These are phyloP conservation scores for Linaria vulgaris DNA, from an alignment of 257 asterid genomes.

Conservation along the genomic window DNA sequence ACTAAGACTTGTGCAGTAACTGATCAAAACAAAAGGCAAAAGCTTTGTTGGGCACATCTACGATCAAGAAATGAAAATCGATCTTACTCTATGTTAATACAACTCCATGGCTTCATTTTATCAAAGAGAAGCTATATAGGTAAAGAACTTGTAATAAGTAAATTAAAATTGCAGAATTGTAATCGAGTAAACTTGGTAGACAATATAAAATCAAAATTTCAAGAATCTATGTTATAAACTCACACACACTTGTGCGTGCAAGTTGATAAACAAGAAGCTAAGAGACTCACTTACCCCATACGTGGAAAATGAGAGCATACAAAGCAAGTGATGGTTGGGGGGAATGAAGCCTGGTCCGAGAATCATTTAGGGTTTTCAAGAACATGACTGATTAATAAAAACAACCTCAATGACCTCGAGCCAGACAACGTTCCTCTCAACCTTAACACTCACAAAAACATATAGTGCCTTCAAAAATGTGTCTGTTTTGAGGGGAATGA, in stretches of 20 bases:
- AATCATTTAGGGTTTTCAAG: constrained; percentile 32
- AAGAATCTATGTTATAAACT: background rate
- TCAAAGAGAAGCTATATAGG: no score
- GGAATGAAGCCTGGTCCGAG: constrained; percentile 86
- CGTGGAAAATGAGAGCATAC: no score
- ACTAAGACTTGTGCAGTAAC: no score
- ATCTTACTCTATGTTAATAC: no score
- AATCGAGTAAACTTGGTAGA: no score
- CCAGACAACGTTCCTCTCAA: constrained; percentile 65
- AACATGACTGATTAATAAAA: background rate
- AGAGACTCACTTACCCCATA: background rate
- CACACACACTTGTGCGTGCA: constrained; percentile 8
- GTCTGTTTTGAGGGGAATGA: constrained; percentile 68
- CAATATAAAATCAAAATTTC: no score
- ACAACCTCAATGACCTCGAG: constrained; percentile 50
- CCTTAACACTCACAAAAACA: constrained; percentile 31
- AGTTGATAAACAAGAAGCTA: background rate
- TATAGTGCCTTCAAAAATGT: background rate
- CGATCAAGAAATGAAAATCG: no score
- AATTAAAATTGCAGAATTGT: no score
- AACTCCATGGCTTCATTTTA: no score
- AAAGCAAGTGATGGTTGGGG: constrained; percentile 44
- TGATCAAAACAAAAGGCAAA: no score
- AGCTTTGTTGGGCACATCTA: no score
- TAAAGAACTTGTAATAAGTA: no score